These are phyloP conservation scores for Dothidotthia symphoricarpi DNA, from an alignment of 2,329 filamentous ascomycete species.

Conservation along the genomic window DNA sequence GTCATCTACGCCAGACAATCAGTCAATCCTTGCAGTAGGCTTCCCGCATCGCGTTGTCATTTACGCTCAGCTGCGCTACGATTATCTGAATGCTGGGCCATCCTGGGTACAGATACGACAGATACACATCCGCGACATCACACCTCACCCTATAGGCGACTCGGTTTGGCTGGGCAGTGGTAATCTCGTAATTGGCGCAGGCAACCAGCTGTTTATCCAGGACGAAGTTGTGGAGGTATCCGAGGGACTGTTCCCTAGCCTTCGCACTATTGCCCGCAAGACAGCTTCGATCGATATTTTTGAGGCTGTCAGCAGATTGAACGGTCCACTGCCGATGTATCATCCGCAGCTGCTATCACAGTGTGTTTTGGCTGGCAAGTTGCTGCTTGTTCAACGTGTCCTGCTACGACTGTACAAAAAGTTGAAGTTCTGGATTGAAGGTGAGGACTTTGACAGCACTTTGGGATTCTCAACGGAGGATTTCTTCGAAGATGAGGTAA, in stretches of 20 bases:
- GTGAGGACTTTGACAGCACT: slow-evolving; percentile 76
- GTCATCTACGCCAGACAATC: slow-evolving; percentile 86
- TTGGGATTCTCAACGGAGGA: slow-evolving; percentile 57
- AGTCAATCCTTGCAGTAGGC: slow-evolving; percentile 87
- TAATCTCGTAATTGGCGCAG: slow-evolving; percentile 80
- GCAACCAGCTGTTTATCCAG: slow-evolving; percentile 86
- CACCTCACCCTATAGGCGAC: slow-evolving; percentile 87
- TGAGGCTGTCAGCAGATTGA: slow-evolving; percentile 76
- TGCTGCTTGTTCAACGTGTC: slow-evolving; percentile 66
- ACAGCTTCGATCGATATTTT: slow-evolving; percentile 67
- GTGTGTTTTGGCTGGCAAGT: slow-evolving; percentile 79
- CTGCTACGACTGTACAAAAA: slow-evolving; percentile 70
- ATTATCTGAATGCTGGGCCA: slow-evolving; percentile 84
- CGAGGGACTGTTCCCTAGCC: slow-evolving; percentile 58
- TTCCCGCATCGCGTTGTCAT: slow-evolving; percentile 83
- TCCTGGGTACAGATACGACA: slow-evolving; percentile 85
- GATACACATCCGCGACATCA: slow-evolving; percentile 75
- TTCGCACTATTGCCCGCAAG: slow-evolving; percentile 52
- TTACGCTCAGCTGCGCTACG: slow-evolving; percentile 83
- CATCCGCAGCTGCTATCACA: slow-evolving; percentile 90
- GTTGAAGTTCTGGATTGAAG: slow-evolving; percentile 79
- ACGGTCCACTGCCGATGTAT: slow-evolving; percentile 83
- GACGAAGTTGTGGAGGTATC: slow-evolving; percentile 69
- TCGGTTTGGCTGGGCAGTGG: slow-evolving; percentile 88
- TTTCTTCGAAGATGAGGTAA: slow-evolving; percentile 50